These are phyloP conservation scores for Lignosus rhinocerotis DNA, from an alignment of 1,284 basidiomycete genomes.

Conservation along the genomic window DNA sequence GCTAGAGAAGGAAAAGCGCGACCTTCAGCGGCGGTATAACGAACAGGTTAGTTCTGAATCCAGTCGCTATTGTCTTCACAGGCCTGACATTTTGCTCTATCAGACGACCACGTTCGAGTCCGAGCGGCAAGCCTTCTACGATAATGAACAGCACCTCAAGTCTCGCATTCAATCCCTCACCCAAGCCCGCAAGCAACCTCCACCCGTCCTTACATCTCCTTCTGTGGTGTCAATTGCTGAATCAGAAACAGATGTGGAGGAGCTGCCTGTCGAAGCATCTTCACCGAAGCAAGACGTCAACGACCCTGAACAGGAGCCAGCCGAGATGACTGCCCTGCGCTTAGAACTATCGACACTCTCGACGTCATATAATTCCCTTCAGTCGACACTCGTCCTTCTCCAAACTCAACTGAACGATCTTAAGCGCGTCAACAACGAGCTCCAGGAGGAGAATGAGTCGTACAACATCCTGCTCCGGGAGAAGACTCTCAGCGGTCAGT, in stretches of 20 bases:
- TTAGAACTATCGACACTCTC: constrained; percentile 80
- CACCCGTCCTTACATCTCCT: constrained; percentile 31
- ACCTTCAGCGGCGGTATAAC: constrained; percentile 75
- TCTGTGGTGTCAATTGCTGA: constrained; percentile 42
- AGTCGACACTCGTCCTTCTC: constrained; percentile 72
- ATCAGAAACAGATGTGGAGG: constrained; percentile 43
- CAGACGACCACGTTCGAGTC: constrained; percentile 81
- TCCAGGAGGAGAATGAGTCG: constrained; percentile 93
- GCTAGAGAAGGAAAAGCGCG: constrained; percentile 79
- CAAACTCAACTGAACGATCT: constrained; percentile 77
- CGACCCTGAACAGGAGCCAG: constrained; percentile 71
- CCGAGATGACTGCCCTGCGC: constrained; percentile 79
- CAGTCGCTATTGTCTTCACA: not conserved
- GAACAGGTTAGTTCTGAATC: constrained; percentile 58
- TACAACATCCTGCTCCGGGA: constrained; percentile 91
- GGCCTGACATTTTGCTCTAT: constrained; percentile 6
- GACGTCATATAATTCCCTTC: constrained; percentile 76
- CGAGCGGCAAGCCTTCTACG: constrained; percentile 82
- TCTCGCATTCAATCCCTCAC: constrained; percentile 80
- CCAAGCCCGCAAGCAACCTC: constrained; percentile 58
- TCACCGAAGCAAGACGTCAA: constrained; percentile 44
- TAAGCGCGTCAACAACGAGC: constrained; percentile 76
- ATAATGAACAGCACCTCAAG: constrained; percentile 85
- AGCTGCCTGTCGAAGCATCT: constrained; percentile 30
- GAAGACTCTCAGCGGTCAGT: constrained; percentile 84